These are phyloP conservation scores for Leersia perrieri DNA, from an alignment of 176 grass and related monocot genomes.

Conservation along the genomic window DNA sequence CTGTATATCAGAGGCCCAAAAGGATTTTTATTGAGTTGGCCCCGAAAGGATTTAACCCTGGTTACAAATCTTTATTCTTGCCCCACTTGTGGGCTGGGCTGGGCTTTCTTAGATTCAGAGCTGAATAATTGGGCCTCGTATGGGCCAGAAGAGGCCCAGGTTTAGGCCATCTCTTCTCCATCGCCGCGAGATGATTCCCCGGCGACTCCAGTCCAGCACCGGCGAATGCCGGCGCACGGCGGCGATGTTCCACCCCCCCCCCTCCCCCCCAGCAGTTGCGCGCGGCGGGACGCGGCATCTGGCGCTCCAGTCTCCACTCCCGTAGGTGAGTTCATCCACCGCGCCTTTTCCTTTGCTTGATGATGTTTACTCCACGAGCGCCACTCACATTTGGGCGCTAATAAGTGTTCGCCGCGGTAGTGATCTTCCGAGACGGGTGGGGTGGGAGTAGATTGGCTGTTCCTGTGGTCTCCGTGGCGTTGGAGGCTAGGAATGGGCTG, in stretches of 20 bases:
- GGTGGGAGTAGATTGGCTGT: not conserved
- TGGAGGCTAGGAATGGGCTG: not conserved
- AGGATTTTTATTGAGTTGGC: too few relatives aligned
- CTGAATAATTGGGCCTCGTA: too few relatives aligned
- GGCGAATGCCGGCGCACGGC: slow-evolving; percentile 14
- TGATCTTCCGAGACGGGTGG: not conserved
- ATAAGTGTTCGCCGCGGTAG: not conserved
- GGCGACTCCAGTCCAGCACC: not conserved
- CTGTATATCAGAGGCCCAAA: too few relatives aligned
- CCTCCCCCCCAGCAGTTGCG: not conserved
- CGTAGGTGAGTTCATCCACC: not conserved
- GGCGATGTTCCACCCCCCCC: too few relatives aligned
- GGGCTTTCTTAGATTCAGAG: too few relatives aligned
- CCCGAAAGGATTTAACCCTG: too few relatives aligned
- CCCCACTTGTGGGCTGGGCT: too few relatives aligned
- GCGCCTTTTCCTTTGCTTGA: not conserved
- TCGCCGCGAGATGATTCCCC: not conserved
- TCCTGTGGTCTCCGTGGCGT: not conserved
- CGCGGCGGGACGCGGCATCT: not conserved
- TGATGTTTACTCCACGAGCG: not conserved
- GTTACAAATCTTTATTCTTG: too few relatives aligned
- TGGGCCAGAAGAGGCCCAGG: too few relatives aligned
- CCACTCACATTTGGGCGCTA: not conserved
- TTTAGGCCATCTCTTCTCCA: not conserved
- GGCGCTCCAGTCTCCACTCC: not conserved